A percentile compares a stretch with the other conserved stretches of the same genome.
Conservation (phyloP, 495 filamentous ascomycete species). For the Trichoderma orchidacearum region DNA sequence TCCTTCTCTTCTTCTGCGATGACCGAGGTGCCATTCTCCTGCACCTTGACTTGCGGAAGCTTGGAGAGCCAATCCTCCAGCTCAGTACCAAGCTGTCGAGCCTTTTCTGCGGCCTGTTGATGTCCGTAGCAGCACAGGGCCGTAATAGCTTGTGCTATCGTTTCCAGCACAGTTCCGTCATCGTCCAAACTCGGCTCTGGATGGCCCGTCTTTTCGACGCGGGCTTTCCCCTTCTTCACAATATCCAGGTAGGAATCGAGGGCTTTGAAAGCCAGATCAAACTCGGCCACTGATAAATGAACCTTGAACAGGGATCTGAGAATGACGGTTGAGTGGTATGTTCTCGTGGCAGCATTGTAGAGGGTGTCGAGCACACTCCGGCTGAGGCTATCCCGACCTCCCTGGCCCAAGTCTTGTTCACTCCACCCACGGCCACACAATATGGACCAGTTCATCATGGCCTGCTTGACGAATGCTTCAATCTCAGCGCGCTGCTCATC, state of each 20-base stretch:
- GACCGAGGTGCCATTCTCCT: slow-evolving; percentile 7
- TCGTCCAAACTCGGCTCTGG: slow-evolving; percentile 60
- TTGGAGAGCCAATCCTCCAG: slow-evolving; percentile 48
- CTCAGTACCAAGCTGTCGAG: slow-evolving; percentile 46
- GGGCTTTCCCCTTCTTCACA: slow-evolving; percentile 62
- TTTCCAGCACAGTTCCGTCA: slow-evolving; percentile 59
- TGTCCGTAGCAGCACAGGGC: slow-evolving; percentile 74
- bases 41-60: slow-evolving; percentile 10
- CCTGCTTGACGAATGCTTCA: slow-evolving; percentile 66
- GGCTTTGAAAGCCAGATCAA: slow-evolving; percentile 72
- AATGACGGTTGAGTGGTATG: slow-evolving; percentile 82
- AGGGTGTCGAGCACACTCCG: slow-evolving; percentile 67
- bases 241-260: slow-evolving; percentile 85
- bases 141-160: slow-evolving; percentile 61
- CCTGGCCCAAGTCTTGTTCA: slow-evolving; percentile 65
- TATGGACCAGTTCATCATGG: slow-evolving; percentile 73
- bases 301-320: slow-evolving; percentile 80
- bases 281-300: slow-evolving; percentile 74
- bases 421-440: slow-evolving; percentile 62
- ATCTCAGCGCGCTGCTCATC: slow-evolving; percentile 58
- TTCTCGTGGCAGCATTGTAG: slow-evolving; percentile 79
- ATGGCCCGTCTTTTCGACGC: slow-evolving; percentile 64
- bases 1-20: slow-evolving; percentile 15
- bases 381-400: slow-evolving; percentile 57
- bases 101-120: slow-evolving; percentile 60